These are phyloP conservation scores for Rubroboletus pulcherrimus DNA, from an alignment of 768 basidiomycete genomes.

Conservation along the genomic window DNA sequence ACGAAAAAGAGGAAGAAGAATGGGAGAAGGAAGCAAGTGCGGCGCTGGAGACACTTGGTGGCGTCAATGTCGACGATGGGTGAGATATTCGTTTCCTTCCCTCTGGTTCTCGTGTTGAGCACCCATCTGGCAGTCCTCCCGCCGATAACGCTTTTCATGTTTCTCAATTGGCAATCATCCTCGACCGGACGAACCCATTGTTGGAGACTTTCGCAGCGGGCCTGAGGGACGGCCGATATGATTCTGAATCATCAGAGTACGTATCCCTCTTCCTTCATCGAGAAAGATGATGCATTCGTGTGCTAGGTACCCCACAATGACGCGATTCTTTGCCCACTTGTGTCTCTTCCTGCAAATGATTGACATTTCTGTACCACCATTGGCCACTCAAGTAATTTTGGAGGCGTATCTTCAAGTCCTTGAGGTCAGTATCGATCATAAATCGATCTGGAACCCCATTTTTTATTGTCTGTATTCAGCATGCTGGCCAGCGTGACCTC, in stretches of 20 bases:
- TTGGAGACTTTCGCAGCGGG: constrained; percentile 66
- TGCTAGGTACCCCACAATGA: constrained; percentile 62
- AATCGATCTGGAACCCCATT: neutral
- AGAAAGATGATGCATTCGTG: neutral
- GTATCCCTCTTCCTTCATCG: constrained; percentile 23
- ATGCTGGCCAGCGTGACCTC: constrained; percentile 74
- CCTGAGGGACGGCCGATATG: constrained; percentile 49
- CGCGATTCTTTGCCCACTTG: constrained; percentile 91
- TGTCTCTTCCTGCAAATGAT: constrained; percentile 87
- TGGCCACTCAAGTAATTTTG: constrained; percentile 75
- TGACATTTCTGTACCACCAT: constrained; percentile 65
- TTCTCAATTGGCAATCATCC: constrained; percentile 76
- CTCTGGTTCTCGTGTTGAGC: constrained; percentile 1
- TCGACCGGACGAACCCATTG: constrained; percentile 63
- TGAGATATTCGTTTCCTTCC: constrained; percentile 28
- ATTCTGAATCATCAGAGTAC: constrained; percentile 52
- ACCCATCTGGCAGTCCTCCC: constrained; percentile 39
- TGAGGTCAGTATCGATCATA: constrained; percentile 47
- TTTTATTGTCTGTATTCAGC: constrained; percentile 33
- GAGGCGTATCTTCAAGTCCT: constrained; percentile 87
- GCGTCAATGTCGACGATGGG: constrained; percentile 63
- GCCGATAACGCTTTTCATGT: constrained; percentile 78
- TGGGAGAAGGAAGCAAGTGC: constrained; percentile 65
- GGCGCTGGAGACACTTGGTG: constrained; percentile 55
- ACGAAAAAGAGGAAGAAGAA: constrained; percentile 44